phyloP scores from a whole-genome alignment of 2,329 filamentous ascomycete genomes.

The Chaetomiaceae sp. region DNA sequence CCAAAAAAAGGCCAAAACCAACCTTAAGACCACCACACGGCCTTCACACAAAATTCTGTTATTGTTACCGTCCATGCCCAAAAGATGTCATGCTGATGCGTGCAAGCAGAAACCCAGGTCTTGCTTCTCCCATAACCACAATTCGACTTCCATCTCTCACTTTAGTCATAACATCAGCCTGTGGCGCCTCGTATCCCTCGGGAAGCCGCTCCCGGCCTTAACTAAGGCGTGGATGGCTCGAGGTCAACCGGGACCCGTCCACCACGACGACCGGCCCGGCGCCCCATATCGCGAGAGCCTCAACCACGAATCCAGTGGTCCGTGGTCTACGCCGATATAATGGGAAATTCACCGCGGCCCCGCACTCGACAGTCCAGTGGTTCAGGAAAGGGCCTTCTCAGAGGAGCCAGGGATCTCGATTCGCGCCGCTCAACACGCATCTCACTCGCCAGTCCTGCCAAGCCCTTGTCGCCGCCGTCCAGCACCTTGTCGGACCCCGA shows the following conservation, averaged over 20 bases:
- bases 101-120: constrained; percentile 14
- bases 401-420: constrained; percentile 31
- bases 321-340: constrained; percentile 16
- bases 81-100: constrained; percentile 16
- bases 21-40: too few species aligned
- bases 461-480: constrained; percentile 17
- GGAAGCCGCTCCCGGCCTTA: constrained; percentile 3
- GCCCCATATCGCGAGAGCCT: constrained; percentile 8
- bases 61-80: neutral
- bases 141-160: constrained; percentile 7
- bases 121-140: constrained; percentile 15
- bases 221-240: too few species aligned
- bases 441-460: constrained; percentile 18
- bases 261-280: constrained; percentile 15
- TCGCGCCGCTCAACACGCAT: constrained; percentile 30
- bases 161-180: constrained; percentile 4
- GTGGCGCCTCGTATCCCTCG: neutral
- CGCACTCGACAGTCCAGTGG: constrained; percentile 23
- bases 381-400: constrained; percentile 28
- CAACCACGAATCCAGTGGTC: constrained; percentile 5
- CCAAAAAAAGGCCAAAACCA: neutral
- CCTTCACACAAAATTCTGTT: too few species aligned
- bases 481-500: constrained; percentile 17
- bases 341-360: constrained; percentile 23
- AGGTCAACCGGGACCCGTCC: constrained; percentile 19